Evolutionary conservation across 331 rosid species (phyloP).

Genomic region (Telfairia occidentalis): DNA sequence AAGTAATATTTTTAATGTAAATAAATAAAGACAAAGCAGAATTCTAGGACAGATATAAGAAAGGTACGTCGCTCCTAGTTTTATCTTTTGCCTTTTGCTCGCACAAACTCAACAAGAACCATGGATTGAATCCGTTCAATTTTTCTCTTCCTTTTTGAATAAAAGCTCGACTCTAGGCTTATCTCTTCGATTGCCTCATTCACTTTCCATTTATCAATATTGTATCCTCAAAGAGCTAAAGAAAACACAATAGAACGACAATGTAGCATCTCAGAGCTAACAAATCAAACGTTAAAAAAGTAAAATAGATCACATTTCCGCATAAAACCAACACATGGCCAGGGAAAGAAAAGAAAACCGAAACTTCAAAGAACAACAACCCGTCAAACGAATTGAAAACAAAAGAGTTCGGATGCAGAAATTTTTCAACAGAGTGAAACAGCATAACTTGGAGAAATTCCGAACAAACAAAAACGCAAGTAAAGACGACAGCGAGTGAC

Average conservation of each 20-base stretch:
- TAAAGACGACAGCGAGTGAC: neutral
- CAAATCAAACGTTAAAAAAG: neutral
- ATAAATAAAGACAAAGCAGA: neutral
- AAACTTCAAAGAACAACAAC: neutral
- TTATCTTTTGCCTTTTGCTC: neutral
- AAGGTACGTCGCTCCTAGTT: too few species aligned
- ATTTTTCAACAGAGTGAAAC: neutral
- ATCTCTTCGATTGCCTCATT: neutral
- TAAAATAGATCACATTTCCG: neutral
- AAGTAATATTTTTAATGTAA: neutral
- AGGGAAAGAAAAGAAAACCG: neutral
- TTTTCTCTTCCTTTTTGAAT: neutral
- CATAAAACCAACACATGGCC: neutral
- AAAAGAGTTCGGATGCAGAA: neutral
- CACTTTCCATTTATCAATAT: neutral
- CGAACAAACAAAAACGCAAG: constrained; percentile 9
- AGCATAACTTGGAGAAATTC: constrained; percentile 13
- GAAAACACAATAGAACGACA: neutral
- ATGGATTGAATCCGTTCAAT: neutral
- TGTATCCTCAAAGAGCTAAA: neutral
- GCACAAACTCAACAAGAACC: neutral
- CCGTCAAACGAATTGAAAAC: neutral
- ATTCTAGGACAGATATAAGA: neutral
- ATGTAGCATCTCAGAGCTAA: constrained; percentile 3
- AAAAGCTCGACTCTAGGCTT: neutral